These are phyloP conservation scores for Carex parvula DNA, from an alignment of 176 grass and related monocot species.

Conservation along the genomic window DNA sequence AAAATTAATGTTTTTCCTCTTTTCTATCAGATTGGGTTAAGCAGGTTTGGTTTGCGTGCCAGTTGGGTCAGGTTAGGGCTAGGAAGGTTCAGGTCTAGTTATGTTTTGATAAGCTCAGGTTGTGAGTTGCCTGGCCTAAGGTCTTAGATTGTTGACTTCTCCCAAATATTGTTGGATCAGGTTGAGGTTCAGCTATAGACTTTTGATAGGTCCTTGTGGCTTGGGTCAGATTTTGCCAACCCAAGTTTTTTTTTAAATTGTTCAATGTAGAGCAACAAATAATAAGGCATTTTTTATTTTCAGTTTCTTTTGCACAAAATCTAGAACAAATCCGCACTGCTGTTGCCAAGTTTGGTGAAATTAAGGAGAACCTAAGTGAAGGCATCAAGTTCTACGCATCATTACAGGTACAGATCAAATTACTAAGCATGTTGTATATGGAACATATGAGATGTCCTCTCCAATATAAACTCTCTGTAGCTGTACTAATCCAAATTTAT, in stretches of 20 bases:
- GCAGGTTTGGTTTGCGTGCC: background rate
- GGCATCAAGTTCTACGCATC: conserved; percentile 26
- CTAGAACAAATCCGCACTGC: conserved; percentile 12
- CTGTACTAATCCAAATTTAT: conserved; percentile 13
- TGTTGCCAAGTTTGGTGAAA: conserved; percentile 22
- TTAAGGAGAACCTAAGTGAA: conserved; percentile 28
- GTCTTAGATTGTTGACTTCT: background rate
- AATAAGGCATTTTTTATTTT: conserved; percentile 4
- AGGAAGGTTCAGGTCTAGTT: background rate
- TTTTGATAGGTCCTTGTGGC: background rate
- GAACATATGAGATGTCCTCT: background rate
- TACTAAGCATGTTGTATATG: background rate
- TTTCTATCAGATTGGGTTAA: background rate
- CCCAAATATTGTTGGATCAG: background rate
- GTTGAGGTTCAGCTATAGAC: background rate
- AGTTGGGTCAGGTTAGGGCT: background rate
- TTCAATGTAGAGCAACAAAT: background rate
- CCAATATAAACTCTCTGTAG: background rate
- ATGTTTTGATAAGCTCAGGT: background rate
- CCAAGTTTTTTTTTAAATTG: background rate
- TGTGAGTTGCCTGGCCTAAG: background rate
- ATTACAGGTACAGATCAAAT: conserved; percentile 16
- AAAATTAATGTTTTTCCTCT: background rate
- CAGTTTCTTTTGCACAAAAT: conserved; percentile 1
- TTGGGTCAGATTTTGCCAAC: background rate